These are phyloP conservation scores for Lodderomyces oxycetoniae DNA, from an alignment of 1,139 yeast genomes.

Conservation along the genomic window DNA sequence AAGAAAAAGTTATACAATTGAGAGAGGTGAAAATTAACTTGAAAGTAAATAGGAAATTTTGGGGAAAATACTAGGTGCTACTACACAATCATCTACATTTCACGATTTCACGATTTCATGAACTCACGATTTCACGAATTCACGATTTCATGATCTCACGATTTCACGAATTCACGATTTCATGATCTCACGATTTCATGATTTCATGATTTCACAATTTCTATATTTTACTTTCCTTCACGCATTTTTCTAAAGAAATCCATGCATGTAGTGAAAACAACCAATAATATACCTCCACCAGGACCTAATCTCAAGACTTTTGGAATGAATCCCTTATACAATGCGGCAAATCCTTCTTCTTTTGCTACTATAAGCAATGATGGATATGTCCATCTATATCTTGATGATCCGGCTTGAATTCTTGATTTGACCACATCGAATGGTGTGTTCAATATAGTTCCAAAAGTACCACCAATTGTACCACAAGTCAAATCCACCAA, in stretches of 20 bases:
- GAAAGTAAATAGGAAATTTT: no score
- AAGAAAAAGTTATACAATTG: no score
- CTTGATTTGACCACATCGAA: constrained; percentile 97
- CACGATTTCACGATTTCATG: no score
- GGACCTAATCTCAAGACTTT: constrained; percentile 97
- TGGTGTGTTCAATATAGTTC: constrained; percentile 91
- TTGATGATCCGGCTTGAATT: constrained; percentile 83
- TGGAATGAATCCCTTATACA: constrained; percentile 93
- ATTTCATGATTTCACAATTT: not conserved
- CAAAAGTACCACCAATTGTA: constrained; percentile 93
- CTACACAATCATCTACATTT: no score
- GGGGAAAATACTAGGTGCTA: no score
- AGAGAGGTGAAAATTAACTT: no score
- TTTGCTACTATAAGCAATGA: constrained; percentile 67
- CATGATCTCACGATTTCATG: not conserved
- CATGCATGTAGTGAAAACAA: constrained; percentile 92
- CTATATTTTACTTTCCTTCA: constrained; percentile 16
- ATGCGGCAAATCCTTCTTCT: constrained; percentile 87
- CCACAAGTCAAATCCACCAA: constrained; percentile 88
- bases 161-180: not conserved
- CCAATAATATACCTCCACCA: constrained; percentile 96
- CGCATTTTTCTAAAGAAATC: constrained; percentile 80
- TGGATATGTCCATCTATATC: constrained; percentile 91
- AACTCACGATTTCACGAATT: no score
- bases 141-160: no score